phyloP scores from a whole-genome alignment of 208 protist genomes.

The Crithidia fasciculata region DNA sequence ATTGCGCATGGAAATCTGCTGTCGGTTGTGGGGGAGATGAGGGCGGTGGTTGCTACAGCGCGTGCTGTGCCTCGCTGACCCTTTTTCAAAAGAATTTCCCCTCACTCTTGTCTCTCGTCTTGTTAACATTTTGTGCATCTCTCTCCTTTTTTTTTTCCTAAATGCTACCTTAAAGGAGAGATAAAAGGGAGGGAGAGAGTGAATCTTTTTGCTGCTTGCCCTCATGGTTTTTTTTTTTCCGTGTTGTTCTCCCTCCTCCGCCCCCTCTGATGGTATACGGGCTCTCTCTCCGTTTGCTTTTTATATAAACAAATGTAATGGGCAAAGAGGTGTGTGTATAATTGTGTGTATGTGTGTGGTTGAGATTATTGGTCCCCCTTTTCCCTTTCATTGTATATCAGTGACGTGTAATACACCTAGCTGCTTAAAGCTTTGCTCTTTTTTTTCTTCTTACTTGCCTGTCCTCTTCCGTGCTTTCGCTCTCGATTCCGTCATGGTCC shows the following conservation, averaged over 20 bases:
- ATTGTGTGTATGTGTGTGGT: neutral
- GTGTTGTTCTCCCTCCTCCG: conserved; percentile 10
- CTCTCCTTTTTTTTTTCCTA: conserved; percentile 19
- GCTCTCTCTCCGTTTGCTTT: conserved; percentile 10
- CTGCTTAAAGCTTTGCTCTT: neutral
- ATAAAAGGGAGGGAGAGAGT: too few relatives aligned
- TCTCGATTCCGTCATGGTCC: neutral
- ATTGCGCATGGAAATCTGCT: too few relatives aligned
- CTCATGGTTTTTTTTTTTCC: neutral
- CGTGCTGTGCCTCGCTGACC: too few relatives aligned
- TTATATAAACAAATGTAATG: neutral
- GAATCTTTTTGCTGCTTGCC: too few relatives aligned
- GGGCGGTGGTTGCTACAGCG: too few relatives aligned
- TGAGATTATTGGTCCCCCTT: neutral
- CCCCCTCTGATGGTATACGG: too few relatives aligned
- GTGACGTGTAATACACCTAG: too few relatives aligned
- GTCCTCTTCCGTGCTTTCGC: neutral
- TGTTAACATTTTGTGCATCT: neutral
- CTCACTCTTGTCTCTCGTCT: too few relatives aligned
- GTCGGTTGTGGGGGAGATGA: too few relatives aligned
- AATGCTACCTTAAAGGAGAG: too few relatives aligned
- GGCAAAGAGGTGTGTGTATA: neutral
- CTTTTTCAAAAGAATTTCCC: too few relatives aligned
- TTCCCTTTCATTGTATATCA: too few relatives aligned
- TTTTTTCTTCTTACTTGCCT: neutral